phyloP scores from a whole-genome alignment of 2,329 filamentous ascomycete species.

The Aspergillus sp. region DNA sequence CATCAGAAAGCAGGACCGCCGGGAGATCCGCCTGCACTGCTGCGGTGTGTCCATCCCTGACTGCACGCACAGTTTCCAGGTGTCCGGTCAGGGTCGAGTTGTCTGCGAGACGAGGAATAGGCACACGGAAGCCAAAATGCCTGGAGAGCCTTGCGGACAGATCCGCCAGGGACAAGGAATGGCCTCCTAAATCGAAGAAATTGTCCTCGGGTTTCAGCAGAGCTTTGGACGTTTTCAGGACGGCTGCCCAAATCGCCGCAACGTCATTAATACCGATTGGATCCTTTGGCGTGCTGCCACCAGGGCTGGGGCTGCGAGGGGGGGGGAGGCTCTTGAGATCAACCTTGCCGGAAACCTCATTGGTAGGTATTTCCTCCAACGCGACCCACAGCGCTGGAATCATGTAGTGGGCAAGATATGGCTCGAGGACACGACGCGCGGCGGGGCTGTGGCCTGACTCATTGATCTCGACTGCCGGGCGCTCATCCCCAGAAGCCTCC shows the following conservation, averaged over 20 bases:
- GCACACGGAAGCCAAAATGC: slow-evolving; percentile 65
- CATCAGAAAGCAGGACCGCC: slow-evolving; percentile 60
- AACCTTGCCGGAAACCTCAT: slow-evolving; percentile 72
- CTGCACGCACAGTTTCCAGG: slow-evolving; percentile 61
- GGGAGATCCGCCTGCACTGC: slow-evolving; percentile 70
- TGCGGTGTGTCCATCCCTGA: slow-evolving; percentile 65
- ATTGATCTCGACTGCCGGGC: slow-evolving; percentile 59
- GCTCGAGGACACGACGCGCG: slow-evolving; percentile 58
- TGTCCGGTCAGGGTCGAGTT: slow-evolving; percentile 67
- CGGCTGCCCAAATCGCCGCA: slow-evolving; percentile 64
- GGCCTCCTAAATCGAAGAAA: slow-evolving; percentile 76
- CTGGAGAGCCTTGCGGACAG: slow-evolving; percentile 64
- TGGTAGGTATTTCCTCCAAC: slow-evolving; percentile 63
- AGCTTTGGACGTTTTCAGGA: slow-evolving; percentile 57
- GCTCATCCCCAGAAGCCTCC: slow-evolving; percentile 45
- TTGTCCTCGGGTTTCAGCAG: slow-evolving; percentile 63
- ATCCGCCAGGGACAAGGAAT: slow-evolving; percentile 70
- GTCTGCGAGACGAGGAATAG: slow-evolving; percentile 63
- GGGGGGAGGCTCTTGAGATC: slow-evolving; percentile 65
- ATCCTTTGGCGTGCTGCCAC: slow-evolving; percentile 42
- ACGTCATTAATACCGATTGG: slow-evolving; percentile 62
- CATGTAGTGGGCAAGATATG: slow-evolving; percentile 74
- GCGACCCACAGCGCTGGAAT: slow-evolving; percentile 72
- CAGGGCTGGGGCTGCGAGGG: slow-evolving; percentile 48
- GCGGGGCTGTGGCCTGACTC: slow-evolving; percentile 64